Evolutionary conservation across 805 yeast species (phyloP), one percentile per base, ranked within the genome.

Genomic region (Torulaspora franciscae): DNA sequence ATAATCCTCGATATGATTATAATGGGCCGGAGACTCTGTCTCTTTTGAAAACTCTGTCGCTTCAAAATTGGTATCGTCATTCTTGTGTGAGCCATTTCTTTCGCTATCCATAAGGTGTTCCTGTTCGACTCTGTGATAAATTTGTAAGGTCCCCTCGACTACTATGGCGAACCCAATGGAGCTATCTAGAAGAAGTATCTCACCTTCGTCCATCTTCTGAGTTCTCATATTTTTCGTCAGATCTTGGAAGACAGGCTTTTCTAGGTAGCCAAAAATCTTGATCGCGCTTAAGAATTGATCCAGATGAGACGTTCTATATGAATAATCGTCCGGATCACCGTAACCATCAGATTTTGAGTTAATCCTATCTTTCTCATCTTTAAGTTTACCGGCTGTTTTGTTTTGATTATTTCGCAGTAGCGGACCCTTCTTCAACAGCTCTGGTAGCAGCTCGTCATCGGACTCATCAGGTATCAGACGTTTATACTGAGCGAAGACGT

Each of bases 261-360:
- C 98, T 39, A 91, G 71, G 63, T 91, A 91, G 2, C 98, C 98
- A 69, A 91, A 93, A 6, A 93, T 84, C 65, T 88, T 89, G 51
- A 93, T 86, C 2, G 96, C 98, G 40, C 86, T 77, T 37, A 91
- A 67, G 56, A 91, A 91, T 61, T 90, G 95, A 62, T 91, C 96
- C 42, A 91, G 68, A 58, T 88, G 90, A 37, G 85, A 81, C 1
- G 83, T 67, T 36, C 77, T 66, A 13, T 53, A 45, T n/a, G 50
- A 50, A 27, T 49, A 40, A 22, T 37, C 43, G n/a, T 37, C 25
- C 4, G 25, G 11, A 32, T 32, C 37, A 7, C 27, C 29, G 37
- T 37, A 28, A 15, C 38, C 13, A 8, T 35, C 32, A 3, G 28
- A 15, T 4, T 13, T 25, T 10, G 14, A 11, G 14, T 28, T 24